Evolutionary conservation across 2,329 filamentous ascomycete species (phyloP).

Genomic region (Cordyceps sp.): DNA sequence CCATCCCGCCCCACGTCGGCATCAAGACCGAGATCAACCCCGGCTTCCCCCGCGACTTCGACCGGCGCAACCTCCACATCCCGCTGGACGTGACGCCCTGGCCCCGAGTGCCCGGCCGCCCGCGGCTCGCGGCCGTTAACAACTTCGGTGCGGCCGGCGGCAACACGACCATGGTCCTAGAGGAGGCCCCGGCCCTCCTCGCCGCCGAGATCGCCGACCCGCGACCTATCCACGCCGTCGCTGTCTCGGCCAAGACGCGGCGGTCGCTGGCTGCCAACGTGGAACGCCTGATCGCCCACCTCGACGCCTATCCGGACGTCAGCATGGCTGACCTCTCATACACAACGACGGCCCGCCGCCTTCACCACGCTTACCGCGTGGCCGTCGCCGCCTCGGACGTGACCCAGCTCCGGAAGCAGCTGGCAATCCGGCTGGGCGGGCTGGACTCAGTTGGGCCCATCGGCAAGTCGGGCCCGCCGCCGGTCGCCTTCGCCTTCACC

Average conservation of each 20-base stretch:
- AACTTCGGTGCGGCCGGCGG: not conserved
- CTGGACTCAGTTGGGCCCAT: no score
- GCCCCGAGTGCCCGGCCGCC: not conserved
- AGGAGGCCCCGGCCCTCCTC: not conserved
- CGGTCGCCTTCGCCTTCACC: not conserved
- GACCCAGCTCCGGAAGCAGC: not conserved
- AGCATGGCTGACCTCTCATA: not conserved
- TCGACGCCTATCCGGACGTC: not conserved
- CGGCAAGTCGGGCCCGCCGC: no score
- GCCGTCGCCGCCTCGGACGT: not conserved
- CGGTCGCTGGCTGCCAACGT: no score
- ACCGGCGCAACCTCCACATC: not conserved
- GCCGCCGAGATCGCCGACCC: not conserved
- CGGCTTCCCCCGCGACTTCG: not conserved
- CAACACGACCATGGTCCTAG: not conserved
- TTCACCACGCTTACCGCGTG: not conserved
- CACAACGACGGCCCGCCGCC: not conserved
- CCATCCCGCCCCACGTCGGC: not conserved
- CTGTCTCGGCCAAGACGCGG: not conserved
- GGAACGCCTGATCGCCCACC: not conserved
- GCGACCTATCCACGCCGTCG: not conserved
- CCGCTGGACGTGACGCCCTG: not conserved
- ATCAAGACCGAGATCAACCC: not conserved
- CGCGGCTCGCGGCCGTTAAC: not conserved
- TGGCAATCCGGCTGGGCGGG: not conserved